phyloP scores from a whole-genome alignment of 805 yeast species.

The Myxozyma melibiosi region DNA sequence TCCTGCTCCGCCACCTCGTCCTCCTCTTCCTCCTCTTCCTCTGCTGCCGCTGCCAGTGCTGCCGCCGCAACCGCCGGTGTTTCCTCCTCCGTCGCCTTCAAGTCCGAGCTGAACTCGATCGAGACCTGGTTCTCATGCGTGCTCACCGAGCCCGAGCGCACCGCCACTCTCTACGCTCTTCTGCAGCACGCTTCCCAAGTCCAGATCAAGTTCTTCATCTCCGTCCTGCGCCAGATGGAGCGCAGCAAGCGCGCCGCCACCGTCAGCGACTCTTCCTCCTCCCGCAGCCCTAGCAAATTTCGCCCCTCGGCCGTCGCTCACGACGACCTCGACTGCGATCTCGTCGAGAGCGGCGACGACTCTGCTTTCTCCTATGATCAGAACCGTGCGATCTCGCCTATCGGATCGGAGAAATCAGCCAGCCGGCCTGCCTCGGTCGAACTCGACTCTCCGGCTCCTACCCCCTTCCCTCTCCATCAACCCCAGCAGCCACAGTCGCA shows the following conservation, averaged over 20 bases:
- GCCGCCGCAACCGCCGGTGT: conserved; percentile 29
- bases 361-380: neutral
- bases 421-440: conserved; percentile 19
- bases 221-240: conserved; percentile 41
- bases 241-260: conserved; percentile 12
- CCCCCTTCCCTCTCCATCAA: neutral
- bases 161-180: conserved; percentile 45
- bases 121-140: conserved; percentile 47
- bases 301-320: neutral
- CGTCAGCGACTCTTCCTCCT: neutral
- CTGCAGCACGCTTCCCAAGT: conserved; percentile 43
- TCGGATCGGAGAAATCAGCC: conserved; percentile 30
- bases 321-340: neutral
- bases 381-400: conserved; percentile 28
- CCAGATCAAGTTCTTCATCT: conserved; percentile 41
- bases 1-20: conserved; percentile 21
- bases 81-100: conserved; percentile 40
- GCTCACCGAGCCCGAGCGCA: conserved; percentile 44
- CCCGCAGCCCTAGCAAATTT: neutral
- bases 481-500: conserved; percentile 12
- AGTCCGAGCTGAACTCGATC: conserved; percentile 43
- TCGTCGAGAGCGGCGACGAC: neutral
- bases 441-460: neutral
- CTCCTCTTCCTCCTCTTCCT: conserved; percentile 24
- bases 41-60: neutral